Evolutionary conservation across 805 yeast genomes (phyloP), one percentile per base, ranked within the genome.

Genomic region (Cyberlindnera nakhonratchasimensis): DNA sequence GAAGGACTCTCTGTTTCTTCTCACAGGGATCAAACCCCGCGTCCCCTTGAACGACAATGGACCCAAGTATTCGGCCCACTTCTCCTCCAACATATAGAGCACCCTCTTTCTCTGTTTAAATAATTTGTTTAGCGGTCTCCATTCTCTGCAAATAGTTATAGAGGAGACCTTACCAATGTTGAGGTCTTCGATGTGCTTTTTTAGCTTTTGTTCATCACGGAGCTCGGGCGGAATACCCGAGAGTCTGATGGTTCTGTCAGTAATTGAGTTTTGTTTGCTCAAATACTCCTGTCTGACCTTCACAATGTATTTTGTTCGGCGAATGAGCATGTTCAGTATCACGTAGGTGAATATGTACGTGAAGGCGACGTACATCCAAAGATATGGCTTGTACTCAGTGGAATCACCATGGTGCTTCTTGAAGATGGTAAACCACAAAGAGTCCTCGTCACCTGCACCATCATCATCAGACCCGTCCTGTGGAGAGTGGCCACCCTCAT

Each of bases 171-270:
- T 80, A 2, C 96, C 96, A 26, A 90, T 82, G 22, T 83, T 82
- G 28, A 91, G 67, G 9, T 75, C 73, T 53, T 88, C 93, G 20
- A 91, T 80, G 55, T 87, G 93, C 28, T 79, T 73, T 43, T 77
- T 80, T 51, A 91, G 64, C 12, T 77, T 79, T n/a, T 72, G 71
- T 51, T 80, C 89, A 43, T 79, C 81, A 39, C 97, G 71, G 31
- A 90, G 65, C 34, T 81, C 80, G 0, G 86, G 82, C 0, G 98
- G 97, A 5, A 91, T 87, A 1, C 98, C 98, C 28, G 91, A 80
- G 12, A 91, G 61, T 44, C 91, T 69, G 30, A 93, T 82, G 1
- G 98, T 93, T 59, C 96, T 73, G 68, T 91, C 98, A 0, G 98
- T 87, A 45, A 91, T 74, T 9, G 96, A 82, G 58, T 84, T 84